Evolutionary conservation across 192 early-diverging fungal genomes (phyloP), one percentile per base, ranked within the genome.

Genomic region (Geranomyces variabilis): DNA sequence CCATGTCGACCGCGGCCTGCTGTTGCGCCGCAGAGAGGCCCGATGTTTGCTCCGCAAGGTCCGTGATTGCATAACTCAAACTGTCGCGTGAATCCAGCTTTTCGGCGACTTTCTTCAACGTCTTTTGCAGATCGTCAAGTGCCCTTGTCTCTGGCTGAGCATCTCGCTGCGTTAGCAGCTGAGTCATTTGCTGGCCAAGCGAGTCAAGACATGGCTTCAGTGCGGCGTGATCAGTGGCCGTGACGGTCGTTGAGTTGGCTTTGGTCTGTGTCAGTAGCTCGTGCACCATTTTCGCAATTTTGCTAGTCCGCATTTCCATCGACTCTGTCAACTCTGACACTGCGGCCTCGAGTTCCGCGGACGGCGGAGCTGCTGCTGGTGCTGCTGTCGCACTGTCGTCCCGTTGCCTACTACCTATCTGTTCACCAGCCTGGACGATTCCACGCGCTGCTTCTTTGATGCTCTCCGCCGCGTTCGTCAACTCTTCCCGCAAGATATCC

Each of bases 261-360:
- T 3, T 66, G 15, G 17, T 41, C 41, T 66, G 47, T 48, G 58
- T 47, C 49, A 70, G 49, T 13, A 80, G 55, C 41, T 78, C 76
- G 62, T 81, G 80, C 55, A 81, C 80, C 80, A 81, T 81, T 64
- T 78, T 78, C 7, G 74, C 80, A 66, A 81, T 81, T 41, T 74
- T 73, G 31, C 74, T 78, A 13, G 80, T 81, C 43, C 80, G 68
- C 73, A 81, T 78, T 55, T 81, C 80, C 76, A 81, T 78, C 13
- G 69, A 72, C 43, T 81, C 80, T 24, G 68, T 75, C 43, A 81
- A 62, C 1, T 81, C 79, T 26, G 56, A 33, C 1, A 81, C 28
- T 9, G 79, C 63, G 22, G 63, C 21, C 56, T 80, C 79, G 31
- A 80, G 1, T n/a, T 74, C 70, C 33, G 63, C 49, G 34, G 53